phyloP scores from a whole-genome alignment of 768 basidiomycete genomes.

The Dendrothele bispora region DNA sequence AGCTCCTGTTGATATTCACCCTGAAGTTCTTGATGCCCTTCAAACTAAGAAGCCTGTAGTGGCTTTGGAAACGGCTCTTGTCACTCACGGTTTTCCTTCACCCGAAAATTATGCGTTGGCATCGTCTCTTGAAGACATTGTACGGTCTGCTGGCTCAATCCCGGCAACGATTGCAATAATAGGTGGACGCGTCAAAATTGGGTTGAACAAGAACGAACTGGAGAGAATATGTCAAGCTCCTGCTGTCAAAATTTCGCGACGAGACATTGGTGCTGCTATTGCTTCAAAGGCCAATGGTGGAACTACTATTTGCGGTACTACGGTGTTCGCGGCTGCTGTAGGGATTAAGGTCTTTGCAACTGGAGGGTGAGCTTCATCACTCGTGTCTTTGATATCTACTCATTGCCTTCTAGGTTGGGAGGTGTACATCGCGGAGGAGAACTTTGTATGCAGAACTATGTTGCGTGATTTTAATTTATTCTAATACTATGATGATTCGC shows the following conservation, averaged over 20 bases:
- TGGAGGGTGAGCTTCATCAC: constrained; percentile 64
- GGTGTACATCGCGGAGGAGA: constrained; percentile 83
- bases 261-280: constrained; percentile 80
- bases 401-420: constrained; percentile 52
- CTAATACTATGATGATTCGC: no score
- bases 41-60: constrained; percentile 67
- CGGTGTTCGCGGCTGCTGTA: constrained; percentile 73
- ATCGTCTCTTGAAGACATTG: constrained; percentile 66
- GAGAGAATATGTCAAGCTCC: constrained; percentile 66
- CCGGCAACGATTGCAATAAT: constrained; percentile 93
- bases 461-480: neutral
- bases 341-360: constrained; percentile 94
- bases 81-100: constrained; percentile 90
- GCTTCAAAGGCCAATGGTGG: constrained; percentile 74
- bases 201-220: constrained; percentile 65
- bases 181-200: constrained; percentile 83
- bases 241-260: constrained; percentile 67
- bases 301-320: constrained; percentile 72
- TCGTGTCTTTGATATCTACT: constrained; percentile 1
- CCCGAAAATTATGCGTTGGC: constrained; percentile 77
- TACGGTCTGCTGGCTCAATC: constrained; percentile 71
- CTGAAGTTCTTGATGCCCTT: constrained; percentile 84
- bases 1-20: constrained; percentile 65
- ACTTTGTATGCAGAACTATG: constrained; percentile 42
- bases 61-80: constrained; percentile 88